phyloP scores from a whole-genome alignment of 2,329 filamentous ascomycete genomes.

The Fusarium algeriense region DNA sequence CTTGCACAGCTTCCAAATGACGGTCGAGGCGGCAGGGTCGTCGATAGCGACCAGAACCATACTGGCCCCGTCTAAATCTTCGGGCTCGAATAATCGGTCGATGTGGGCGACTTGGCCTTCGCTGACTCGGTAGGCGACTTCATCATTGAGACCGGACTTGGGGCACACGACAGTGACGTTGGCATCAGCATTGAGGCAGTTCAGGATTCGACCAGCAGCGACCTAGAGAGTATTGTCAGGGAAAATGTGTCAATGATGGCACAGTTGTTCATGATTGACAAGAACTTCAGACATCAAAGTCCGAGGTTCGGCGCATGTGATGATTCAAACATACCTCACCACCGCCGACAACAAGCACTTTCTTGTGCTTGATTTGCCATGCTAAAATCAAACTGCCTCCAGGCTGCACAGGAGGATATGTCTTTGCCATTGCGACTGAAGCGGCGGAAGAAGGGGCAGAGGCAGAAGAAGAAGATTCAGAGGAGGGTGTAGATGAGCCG shows the following conservation, averaged over 20 bases:
- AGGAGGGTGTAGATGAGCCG: slow-evolving; percentile 28
- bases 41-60: slow-evolving; percentile 97
- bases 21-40: slow-evolving; percentile 88
- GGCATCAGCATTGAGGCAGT: slow-evolving; percentile 95
- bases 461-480: slow-evolving; percentile 9
- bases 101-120: slow-evolving; percentile 82
- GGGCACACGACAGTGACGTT: slow-evolving; percentile 89
- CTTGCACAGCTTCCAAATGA: slow-evolving; percentile 95
- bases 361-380: slow-evolving; percentile 93
- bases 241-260: neutral
- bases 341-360: slow-evolving; percentile 91
- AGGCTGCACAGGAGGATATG: slow-evolving; percentile 85
- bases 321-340: slow-evolving; percentile 77
- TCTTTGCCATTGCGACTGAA: slow-evolving; percentile 50
- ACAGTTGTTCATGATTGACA: slow-evolving; percentile 1
- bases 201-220: slow-evolving; percentile 91
- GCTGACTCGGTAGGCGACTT: slow-evolving; percentile 85
- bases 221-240: slow-evolving; percentile 70
- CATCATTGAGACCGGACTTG: slow-evolving; percentile 81
- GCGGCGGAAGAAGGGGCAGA: slow-evolving; percentile 19
- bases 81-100: slow-evolving; percentile 85
- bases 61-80: slow-evolving; percentile 83
- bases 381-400: slow-evolving; percentile 94
- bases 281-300: slow-evolving; percentile 3
- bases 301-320: slow-evolving; percentile 27